phyloP scores from a whole-genome alignment of 768 basidiomycete species.

The Auricularia sp. region DNA sequence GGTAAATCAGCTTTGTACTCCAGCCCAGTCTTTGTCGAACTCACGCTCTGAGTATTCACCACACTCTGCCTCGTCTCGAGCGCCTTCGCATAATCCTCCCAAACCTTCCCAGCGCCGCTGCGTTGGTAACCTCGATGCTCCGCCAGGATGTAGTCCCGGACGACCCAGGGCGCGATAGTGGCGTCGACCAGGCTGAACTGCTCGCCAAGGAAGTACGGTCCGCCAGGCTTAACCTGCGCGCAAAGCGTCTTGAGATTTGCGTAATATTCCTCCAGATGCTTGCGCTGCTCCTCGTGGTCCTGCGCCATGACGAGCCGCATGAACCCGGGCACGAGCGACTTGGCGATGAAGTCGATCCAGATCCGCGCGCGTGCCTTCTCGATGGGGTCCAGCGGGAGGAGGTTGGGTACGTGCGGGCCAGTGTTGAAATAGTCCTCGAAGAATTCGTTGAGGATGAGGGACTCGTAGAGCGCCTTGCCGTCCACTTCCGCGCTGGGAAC shows the following conservation, averaged over 20 bases:
- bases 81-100: constrained; percentile 34
- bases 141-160: constrained; percentile 35
- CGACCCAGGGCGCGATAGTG: constrained; percentile 46
- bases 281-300: constrained; percentile 23
- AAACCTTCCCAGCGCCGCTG: constrained; percentile 31
- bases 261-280: constrained; percentile 21
- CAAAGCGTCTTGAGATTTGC: constrained; percentile 27
- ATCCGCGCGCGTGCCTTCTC: constrained; percentile 43
- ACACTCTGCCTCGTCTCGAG: constrained; percentile 38
- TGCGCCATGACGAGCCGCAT: constrained; percentile 40
- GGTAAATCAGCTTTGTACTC: background rate
- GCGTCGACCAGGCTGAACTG: constrained; percentile 45
- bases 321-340: constrained; percentile 41
- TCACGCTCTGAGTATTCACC: constrained; percentile 32
- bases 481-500: constrained; percentile 49
- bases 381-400: constrained; percentile 44
- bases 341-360: constrained; percentile 45
- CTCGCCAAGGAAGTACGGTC: constrained; percentile 48
- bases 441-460: constrained; percentile 53
- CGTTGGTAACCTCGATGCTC: constrained; percentile 40
- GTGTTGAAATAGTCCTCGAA: constrained; percentile 45
- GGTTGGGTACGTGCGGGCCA: constrained; percentile 27
- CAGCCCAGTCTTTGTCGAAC: constrained; percentile 3
- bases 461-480: constrained; percentile 51
- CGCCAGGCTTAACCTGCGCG: constrained; percentile 23